Conservation (phyloP, 352 stramenopile species). For the Phytophthora agathidicida region DNA sequence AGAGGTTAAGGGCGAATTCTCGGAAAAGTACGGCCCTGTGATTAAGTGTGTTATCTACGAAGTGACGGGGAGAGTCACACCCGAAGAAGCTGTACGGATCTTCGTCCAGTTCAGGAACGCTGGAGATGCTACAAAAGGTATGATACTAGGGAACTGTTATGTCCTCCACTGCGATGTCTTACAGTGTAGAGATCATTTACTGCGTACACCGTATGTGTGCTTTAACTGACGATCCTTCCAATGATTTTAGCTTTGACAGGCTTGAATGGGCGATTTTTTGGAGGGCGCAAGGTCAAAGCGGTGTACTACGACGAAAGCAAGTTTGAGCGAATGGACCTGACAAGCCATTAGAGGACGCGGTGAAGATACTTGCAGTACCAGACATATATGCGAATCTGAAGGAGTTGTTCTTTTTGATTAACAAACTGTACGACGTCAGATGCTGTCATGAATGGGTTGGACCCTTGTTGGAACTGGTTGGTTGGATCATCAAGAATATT, state of each 20-base stretch:
- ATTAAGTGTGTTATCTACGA: slow-evolving; percentile 81
- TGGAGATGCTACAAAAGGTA: slow-evolving; percentile 81
- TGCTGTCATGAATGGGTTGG: no score
- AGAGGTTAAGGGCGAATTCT: slow-evolving; percentile 90
- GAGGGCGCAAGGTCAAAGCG: slow-evolving; percentile 83
- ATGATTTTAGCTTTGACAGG: slow-evolving; percentile 62
- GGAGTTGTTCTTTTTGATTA: slow-evolving; percentile 14
- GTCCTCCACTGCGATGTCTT: no score
- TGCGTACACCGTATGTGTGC: no score
- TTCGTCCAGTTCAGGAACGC: slow-evolving; percentile 88
- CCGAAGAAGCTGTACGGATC: slow-evolving; percentile 87
- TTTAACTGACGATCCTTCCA: not conserved
- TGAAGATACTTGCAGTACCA: slow-evolving; percentile 3
- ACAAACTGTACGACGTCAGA: not conserved
- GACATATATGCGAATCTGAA: slow-evolving; percentile 15
- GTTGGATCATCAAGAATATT: no score
- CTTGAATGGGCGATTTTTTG: slow-evolving; percentile 91
- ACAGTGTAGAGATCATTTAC: no score
- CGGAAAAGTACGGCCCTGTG: slow-evolving; percentile 83
- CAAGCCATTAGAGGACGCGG: slow-evolving; percentile 33
- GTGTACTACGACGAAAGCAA: slow-evolving; percentile 83
- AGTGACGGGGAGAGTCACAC: slow-evolving; percentile 40
- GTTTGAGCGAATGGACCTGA: slow-evolving; percentile 73
- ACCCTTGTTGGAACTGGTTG: no score
- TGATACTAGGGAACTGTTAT: slow-evolving; percentile 2